phyloP scores from a whole-genome alignment of 495 filamentous ascomycete genomes.

The Cryomyces minteri region DNA sequence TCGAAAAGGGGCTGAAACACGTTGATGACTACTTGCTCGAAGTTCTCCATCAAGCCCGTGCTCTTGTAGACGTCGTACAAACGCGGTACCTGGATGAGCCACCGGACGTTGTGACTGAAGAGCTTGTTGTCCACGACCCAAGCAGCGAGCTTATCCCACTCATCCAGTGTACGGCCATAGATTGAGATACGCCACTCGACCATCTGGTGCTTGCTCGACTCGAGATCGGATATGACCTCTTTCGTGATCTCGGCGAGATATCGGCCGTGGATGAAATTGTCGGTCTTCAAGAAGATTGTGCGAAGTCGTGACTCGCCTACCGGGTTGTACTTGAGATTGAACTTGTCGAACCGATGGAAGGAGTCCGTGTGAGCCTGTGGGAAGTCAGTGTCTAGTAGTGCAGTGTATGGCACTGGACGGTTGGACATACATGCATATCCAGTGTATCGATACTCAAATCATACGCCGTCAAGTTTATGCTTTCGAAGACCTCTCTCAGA shows the following conservation, averaged over 20 bases:
- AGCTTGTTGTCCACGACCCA: slow-evolving; percentile 99
- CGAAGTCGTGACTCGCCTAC: slow-evolving; percentile 87
- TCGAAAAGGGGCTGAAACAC: slow-evolving; percentile 90
- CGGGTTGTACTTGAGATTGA: slow-evolving; percentile 97
- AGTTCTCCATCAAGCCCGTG: slow-evolving; percentile 64
- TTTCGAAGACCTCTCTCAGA: slow-evolving; percentile 83
- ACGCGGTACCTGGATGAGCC: slow-evolving; percentile 89
- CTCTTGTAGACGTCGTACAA: slow-evolving; percentile 93
- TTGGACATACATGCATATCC: slow-evolving; percentile 75
- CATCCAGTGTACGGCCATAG: slow-evolving; percentile 76
- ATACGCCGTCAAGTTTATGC: slow-evolving; percentile 91
- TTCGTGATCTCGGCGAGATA: slow-evolving; percentile 96
- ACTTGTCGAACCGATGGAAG: slow-evolving; percentile 98
- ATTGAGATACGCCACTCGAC: slow-evolving; percentile 97
- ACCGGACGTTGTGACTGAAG: slow-evolving; percentile 91
- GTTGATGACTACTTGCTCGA: slow-evolving; percentile 80
- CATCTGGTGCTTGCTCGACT: slow-evolving; percentile 99
- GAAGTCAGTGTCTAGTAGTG: neutral
- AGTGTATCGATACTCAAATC: slow-evolving; percentile 96
- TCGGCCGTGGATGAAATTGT: slow-evolving; percentile 89
- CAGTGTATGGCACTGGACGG: neutral
- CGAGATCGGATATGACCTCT: slow-evolving; percentile 92
- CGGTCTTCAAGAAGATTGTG: slow-evolving; percentile 95
- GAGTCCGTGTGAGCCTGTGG: slow-evolving; percentile 86
- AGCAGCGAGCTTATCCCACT: slow-evolving; percentile 94